Conservation (phyloP, 2,329 filamentous ascomycete genomes). For the Didymella sp. region DNA sequence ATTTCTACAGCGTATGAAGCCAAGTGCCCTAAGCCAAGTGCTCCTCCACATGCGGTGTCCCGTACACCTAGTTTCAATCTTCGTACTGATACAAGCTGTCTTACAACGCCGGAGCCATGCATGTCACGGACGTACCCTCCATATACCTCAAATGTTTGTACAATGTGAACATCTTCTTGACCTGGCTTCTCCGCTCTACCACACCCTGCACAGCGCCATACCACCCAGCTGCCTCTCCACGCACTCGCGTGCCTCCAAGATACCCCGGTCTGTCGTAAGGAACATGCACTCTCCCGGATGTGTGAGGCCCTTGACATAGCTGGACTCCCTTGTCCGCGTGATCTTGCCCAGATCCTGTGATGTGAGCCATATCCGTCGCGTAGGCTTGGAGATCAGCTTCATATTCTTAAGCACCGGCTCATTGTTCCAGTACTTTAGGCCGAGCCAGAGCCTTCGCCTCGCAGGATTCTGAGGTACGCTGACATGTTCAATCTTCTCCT, state of each 20-base stretch:
- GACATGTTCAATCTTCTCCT: slow-evolving; percentile 33
- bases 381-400: slow-evolving; percentile 74
- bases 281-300: slow-evolving; percentile 83
- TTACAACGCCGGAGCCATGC: slow-evolving; percentile 24
- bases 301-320: slow-evolving; percentile 73
- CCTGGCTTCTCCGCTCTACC: slow-evolving; percentile 25
- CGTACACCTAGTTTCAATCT: slow-evolving; percentile 1
- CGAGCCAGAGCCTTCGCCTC: slow-evolving; percentile 80
- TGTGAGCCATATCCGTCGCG: slow-evolving; percentile 71
- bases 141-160: slow-evolving; percentile 7
- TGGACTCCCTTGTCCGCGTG: slow-evolving; percentile 70
- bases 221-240: slow-evolving; percentile 83
- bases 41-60: slow-evolving; percentile 4
- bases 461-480: slow-evolving; percentile 67
- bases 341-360: slow-evolving; percentile 68
- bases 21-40: background rate
- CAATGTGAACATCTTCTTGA: background rate
- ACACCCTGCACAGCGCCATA: slow-evolving; percentile 74
- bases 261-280: slow-evolving; percentile 75
- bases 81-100: slow-evolving; percentile 24
- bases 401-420: slow-evolving; percentile 77
- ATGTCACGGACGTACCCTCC: background rate
- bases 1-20: slow-evolving; percentile 8
- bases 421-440: slow-evolving; percentile 87
- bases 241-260: slow-evolving; percentile 83